These are phyloP conservation scores for Populus davidiana DNA, from an alignment of 345 rosid genomes.

Conservation along the genomic window DNA sequence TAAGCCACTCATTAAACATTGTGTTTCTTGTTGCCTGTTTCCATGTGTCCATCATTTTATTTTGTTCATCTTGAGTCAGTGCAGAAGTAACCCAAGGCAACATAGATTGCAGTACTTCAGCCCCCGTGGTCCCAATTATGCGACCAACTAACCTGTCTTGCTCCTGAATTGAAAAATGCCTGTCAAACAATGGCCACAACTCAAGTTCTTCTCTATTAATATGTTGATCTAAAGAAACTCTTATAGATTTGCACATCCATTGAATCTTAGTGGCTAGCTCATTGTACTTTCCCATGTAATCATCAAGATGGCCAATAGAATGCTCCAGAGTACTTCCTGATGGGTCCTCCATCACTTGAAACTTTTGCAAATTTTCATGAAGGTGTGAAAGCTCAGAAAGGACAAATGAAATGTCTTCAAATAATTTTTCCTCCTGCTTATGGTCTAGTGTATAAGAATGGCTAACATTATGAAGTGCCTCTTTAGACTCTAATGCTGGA, in stretches of 20 bases:
- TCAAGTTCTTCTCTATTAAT: slow-evolving; percentile 82
- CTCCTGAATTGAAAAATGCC: slow-evolving; percentile 72
- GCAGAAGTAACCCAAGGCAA: slow-evolving; percentile 95
- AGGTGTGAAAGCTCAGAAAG: slow-evolving; percentile 65
- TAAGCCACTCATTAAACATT: slow-evolving; percentile 92
- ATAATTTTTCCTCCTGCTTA: slow-evolving; percentile 83
- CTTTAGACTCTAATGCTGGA: slow-evolving; percentile 90
- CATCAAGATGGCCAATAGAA: slow-evolving; percentile 24
- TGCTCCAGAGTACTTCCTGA: slow-evolving; percentile 24
- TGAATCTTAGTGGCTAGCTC: slow-evolving; percentile 83
- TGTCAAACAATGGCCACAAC: slow-evolving; percentile 83
- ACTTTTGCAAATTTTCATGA: slow-evolving; percentile 44
- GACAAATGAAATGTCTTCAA: slow-evolving; percentile 71
- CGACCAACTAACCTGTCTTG: slow-evolving; percentile 87
- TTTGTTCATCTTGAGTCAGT: slow-evolving; percentile 82
- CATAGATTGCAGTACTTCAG: slow-evolving; percentile 91
- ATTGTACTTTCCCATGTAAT: slow-evolving; percentile 46
- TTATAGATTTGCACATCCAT: slow-evolving; percentile 92
- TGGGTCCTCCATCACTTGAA: slow-evolving; percentile 29
- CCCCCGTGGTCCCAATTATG: slow-evolving; percentile 89
- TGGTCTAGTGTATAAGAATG: slow-evolving; percentile 91
- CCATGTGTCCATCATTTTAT: slow-evolving; percentile 92
- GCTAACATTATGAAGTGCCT: slow-evolving; percentile 89
- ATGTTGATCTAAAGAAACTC: slow-evolving; percentile 80
- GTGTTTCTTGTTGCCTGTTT: slow-evolving; percentile 94